Base-by-base conservation (phyloP, 352 stramenopile species). In the Pythium grandisporangium region DNA sequence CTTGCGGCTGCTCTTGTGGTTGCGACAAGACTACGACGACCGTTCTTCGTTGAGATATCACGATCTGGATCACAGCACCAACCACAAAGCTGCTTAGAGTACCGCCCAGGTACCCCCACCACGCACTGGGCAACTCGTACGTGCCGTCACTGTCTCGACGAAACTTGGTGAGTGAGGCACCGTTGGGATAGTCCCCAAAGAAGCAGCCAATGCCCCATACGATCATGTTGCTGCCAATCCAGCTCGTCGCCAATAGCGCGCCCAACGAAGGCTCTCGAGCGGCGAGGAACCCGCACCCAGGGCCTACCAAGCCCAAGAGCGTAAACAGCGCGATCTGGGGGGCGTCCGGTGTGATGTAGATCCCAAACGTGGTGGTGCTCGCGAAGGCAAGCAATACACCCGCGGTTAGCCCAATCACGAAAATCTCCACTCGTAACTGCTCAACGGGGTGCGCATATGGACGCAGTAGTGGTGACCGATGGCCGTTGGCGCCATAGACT, bases 31-130 rank as follows among this genome's bases (percentile, higher is more conserved):
- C n/a, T n/a, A n/a, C n/a, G n/a, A n/a, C n/a, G n/a, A n/a, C n/a
- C n/a, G n/a, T n/a, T n/a, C n/a, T n/a, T n/a, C n/a, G n/a, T n/a
- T n/a, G n/a, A n/a, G n/a, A 51, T 21, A 29, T 45, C 13, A 27
- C 26, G n/a, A 55, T 48, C 30, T 70, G 60, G 6, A 63, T 42
- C 22, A 45, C 47, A 8, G 27, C 55, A 24, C 73, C 79, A 33
- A 84, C n/a, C 8, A 73, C 6, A 34, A 85, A 85, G 23, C 79
- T 49, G 32, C 68, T 55, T 6, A 79, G 4, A 24, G 66, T 82
- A 2, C 59, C 72, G 4, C 55, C 66, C 41, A 93, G 30, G 50
- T 93, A 93, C 12, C 37, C 70, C 77, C 74, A 93, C 74, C 79
- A 90, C 5, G 67, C 70, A 19, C 55, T 57, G 6, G 71, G 71